These are phyloP conservation scores for Stemphylium beticola DNA, from an alignment of 2,329 filamentous ascomycete genomes.

Conservation along the genomic window DNA sequence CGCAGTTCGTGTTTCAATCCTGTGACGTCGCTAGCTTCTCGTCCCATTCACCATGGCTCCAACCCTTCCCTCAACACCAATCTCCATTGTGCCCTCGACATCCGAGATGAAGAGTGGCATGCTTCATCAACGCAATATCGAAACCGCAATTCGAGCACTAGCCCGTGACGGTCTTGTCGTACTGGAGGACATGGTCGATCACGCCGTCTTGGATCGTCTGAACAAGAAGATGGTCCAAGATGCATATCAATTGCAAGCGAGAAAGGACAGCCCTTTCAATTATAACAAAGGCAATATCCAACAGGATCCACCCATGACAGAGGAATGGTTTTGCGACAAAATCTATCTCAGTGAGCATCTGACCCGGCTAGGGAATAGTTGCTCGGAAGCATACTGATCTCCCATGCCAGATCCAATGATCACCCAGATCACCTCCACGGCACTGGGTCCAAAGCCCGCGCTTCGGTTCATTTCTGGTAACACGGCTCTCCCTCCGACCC, in stretches of 20 bases:
- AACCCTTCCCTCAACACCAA: slow-evolving; percentile 33
- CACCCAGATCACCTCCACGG: slow-evolving; percentile 61
- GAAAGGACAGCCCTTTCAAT: slow-evolving; percentile 64
- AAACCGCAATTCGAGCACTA: slow-evolving; percentile 49
- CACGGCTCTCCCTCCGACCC: slow-evolving; percentile 53
- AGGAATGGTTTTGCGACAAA: slow-evolving; percentile 42
- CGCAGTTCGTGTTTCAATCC: background rate
- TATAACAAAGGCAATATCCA: slow-evolving; percentile 69
- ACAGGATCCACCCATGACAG: slow-evolving; percentile 63
- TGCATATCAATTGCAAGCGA: slow-evolving; percentile 58
- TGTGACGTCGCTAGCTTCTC: background rate
- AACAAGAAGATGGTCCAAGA: slow-evolving; percentile 67
- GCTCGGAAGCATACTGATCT: background rate
- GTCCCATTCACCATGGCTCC: slow-evolving; percentile 21
- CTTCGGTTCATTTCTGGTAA: slow-evolving; percentile 45
- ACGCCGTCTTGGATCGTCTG: slow-evolving; percentile 59
- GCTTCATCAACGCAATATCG: slow-evolving; percentile 59
- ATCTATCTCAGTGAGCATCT: slow-evolving; percentile 61
- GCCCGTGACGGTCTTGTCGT: slow-evolving; percentile 44
- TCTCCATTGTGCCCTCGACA: slow-evolving; percentile 50
- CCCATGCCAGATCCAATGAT: slow-evolving; percentile 58
- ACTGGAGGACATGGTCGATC: slow-evolving; percentile 47
- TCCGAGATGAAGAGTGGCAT: slow-evolving; percentile 49
- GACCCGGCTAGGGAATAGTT: too few relatives aligned
- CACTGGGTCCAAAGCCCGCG: slow-evolving; percentile 41